phyloP scores from a whole-genome alignment of 768 basidiomycete species.

The Termitomyces sp. region DNA sequence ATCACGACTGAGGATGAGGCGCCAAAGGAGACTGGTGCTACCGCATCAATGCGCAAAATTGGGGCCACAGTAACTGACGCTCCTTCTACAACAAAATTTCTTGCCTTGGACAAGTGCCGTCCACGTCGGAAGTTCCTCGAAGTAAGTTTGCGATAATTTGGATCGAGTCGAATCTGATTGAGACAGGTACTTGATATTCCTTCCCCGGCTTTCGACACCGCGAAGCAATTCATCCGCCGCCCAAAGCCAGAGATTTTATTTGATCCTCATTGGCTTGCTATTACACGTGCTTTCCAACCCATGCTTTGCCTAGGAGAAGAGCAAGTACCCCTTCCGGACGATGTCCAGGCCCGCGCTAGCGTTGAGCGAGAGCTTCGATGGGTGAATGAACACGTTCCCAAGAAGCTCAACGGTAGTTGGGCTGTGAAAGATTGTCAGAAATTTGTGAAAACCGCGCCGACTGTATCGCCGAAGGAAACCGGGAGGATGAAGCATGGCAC shows the following conservation, averaged over 20 bases:
- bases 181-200: constrained; percentile 67
- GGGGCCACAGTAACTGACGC: constrained; percentile 1
- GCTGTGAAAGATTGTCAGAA: constrained; percentile 52
- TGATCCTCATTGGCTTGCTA: constrained; percentile 93
- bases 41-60: not conserved
- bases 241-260: constrained; percentile 47
- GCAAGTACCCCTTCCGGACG: constrained; percentile 58
- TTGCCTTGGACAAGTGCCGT: constrained; percentile 92
- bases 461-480: constrained; percentile 27
- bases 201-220: constrained; percentile 10
- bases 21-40: constrained; percentile 22
- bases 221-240: constrained; percentile 7
- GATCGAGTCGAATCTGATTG: not conserved
- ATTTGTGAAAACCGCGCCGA: constrained; percentile 63
- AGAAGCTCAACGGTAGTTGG: constrained; percentile 25
- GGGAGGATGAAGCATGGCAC: constrained; percentile 1
- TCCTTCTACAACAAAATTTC: constrained; percentile 57
- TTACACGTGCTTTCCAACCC: constrained; percentile 81
- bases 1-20: constrained; percentile 40
- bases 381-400: constrained; percentile 56
- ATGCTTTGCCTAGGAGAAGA: constrained; percentile 52
- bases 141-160: constrained; percentile 31
- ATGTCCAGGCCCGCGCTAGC: constrained; percentile 40
- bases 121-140: constrained; percentile 74
- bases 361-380: constrained; percentile 60